Base-by-base conservation (phyloP, 768 basidiomycete species). In the Austroboletus festivus region DNA sequence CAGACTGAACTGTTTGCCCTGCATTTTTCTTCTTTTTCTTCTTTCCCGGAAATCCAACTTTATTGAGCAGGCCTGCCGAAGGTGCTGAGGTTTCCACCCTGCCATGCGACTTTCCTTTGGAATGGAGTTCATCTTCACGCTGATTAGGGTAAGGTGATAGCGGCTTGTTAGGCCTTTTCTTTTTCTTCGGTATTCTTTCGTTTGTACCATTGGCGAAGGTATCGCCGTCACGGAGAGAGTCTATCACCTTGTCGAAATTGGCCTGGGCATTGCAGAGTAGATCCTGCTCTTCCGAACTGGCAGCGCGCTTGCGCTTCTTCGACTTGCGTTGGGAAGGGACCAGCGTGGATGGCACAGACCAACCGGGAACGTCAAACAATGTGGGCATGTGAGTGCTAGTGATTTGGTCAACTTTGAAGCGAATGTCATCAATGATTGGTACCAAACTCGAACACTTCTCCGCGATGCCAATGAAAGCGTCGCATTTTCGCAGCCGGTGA, bases 331-430 rank as follows among this genome's bases (percentile, higher is more conserved):
- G 57, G 37, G 71, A 67, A 24, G 68, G 48, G 38, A 79, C 63
- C 6, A 78, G 76, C 0, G 52, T 64, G 19, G 71, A 62, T 31
- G 73, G 65, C 13, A 86, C 67, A 24, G 78, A 73, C 86, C 86
- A 88, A 16, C 86, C 86, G 4, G 85, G 80, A 18, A 87, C 80
- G 37, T 83, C 71, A 64, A 88, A 87, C 54, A 80, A 69, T 48
- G 75, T 61, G 24, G 59, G 45, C 62, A 65, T 62, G 12, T 5
- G 6, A 2, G 48, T 43, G 42, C 42, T 2, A 30, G 26, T 28
- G 44, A 28, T 28, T 28, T 28, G n/a, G n/a, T n/a, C n/a, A n/a
- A n/a, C n/a, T n/a, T n/a, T n/a, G n/a, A n/a, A n/a, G n/a, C n/a
- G n/a, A n/a, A n/a, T n/a, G 50, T 51, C 47, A 30, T 43, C 31